Evolutionary conservation across 2,329 filamentous ascomycete species (phyloP), one percentile per base, ranked within the genome.

Genomic region (Thelonectria blattea): DNA sequence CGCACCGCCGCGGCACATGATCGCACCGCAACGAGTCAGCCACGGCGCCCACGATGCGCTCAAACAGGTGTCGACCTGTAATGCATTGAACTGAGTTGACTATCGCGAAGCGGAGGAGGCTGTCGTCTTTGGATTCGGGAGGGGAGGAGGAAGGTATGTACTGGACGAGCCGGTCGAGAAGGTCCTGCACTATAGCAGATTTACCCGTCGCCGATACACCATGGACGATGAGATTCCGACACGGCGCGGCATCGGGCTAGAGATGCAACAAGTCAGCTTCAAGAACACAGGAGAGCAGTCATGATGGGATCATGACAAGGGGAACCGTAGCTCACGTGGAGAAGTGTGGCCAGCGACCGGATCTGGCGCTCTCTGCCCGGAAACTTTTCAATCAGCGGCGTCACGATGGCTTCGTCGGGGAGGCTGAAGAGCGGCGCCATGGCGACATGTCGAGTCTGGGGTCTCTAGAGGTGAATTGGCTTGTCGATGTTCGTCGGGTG

Each of bases 171-270:
- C 62, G 52, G 22, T 60, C 58, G 39, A 78, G 69, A 20, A 78
- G 83, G 3, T 83, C 81, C 58, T 82, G 81, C 3, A 89, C 81
- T 52, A 97, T 83, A 49, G 86, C 85, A 32, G 88, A 91, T 78
- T 98, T 98, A 42, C 93, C 94, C 0, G 93, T 96, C 2, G 92
- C 90, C 70, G 93, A 88, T 30, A 93, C 86, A 52, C 95, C 95
- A 74, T 98, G 88, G 50, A 96, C 76, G 20, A 97, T 87, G 11
- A 97, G 75, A 61, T 91, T 91, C 11, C 87, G 81, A 58, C 90
- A 91, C 58, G 86, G 88, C 30, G 91, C 88, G n/a, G 88, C 82
- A 48, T 79, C 76, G 20, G 87, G 85, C 86, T 91, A 14, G 27
- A 30, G 5, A 30, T 30, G 5, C 22, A 24, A 24, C 22, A 24